phyloP scores from a whole-genome alignment of 805 yeast species.

The Candida ovalis region DNA sequence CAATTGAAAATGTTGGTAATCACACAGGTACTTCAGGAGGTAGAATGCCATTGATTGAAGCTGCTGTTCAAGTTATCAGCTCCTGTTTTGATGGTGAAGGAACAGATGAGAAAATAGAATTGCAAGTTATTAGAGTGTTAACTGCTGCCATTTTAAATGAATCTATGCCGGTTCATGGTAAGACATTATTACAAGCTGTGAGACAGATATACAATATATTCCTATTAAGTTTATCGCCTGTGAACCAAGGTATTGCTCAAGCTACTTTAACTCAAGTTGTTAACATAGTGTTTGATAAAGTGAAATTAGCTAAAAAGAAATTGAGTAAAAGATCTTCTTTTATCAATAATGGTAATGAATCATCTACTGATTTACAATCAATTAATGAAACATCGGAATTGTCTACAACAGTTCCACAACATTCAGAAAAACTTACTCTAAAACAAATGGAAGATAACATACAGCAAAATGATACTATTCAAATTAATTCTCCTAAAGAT shows the following conservation, averaged over 20 bases:
- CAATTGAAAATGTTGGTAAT: constrained; percentile 36
- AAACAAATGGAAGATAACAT: constrained; percentile 52
- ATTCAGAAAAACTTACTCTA: constrained; percentile 40
- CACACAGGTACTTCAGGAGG: constrained; percentile 11
- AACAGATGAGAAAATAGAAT: constrained; percentile 82
- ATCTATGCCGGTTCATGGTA: constrained; percentile 83
- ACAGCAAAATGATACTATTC: constrained; percentile 46
- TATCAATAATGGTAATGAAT: neutral
- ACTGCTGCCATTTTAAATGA: constrained; percentile 84
- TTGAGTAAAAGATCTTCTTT: neutral
- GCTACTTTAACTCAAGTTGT: constrained; percentile 92
- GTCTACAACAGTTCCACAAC: neutral
- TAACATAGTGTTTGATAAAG: constrained; percentile 76
- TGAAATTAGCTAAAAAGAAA: constrained; percentile 20
- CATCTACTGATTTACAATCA: neutral
- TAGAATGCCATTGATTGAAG: constrained; percentile 63
- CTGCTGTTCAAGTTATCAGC: constrained; percentile 79
- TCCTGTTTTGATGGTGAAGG: constrained; percentile 89
- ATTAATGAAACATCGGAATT: constrained; percentile 3
- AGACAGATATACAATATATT: constrained; percentile 93
- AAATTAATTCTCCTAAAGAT: constrained; percentile 38
- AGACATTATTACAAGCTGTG: constrained; percentile 80
- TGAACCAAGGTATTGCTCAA: constrained; percentile 92
- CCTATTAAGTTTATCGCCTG: constrained; percentile 72
- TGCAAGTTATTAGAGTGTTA: constrained; percentile 89